Conservation (phyloP, 1,284 basidiomycete species). For the Sparassis latifolia region DNA sequence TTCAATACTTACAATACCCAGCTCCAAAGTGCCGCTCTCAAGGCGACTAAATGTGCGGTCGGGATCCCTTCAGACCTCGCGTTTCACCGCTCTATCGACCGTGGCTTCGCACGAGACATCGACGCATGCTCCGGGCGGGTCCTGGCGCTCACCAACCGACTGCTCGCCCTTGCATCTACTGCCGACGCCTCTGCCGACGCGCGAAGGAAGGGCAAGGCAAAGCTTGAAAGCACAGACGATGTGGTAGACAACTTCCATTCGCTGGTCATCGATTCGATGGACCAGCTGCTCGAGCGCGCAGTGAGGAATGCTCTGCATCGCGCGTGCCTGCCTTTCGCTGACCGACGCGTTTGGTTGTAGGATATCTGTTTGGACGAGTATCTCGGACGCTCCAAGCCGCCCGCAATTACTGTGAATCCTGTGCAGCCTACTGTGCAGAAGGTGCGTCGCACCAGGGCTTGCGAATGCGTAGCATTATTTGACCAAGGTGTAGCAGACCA, state of each 20-base stretch:
- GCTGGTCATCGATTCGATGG: constrained; percentile 78
- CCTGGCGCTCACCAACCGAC: constrained; percentile 54
- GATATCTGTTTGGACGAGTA: constrained; percentile 80
- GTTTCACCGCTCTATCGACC: constrained; percentile 83
- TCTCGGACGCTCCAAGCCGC: constrained; percentile 64
- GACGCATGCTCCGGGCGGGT: constrained; percentile 58
- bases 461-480: neutral
- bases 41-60: constrained; percentile 53
- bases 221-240: constrained; percentile 67
- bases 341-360: constrained; percentile 28
- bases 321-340: neutral
- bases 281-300: constrained; percentile 79
- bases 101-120: constrained; percentile 57
- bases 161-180: constrained; percentile 50
- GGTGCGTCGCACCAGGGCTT: constrained; percentile 14
- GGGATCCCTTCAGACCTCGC: constrained; percentile 62
- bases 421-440: constrained; percentile 21
- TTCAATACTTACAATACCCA: constrained; percentile 41
- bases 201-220: constrained; percentile 43
- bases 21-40: constrained; percentile 53
- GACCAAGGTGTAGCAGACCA: constrained; percentile 7
- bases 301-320: constrained; percentile 36
- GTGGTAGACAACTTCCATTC: constrained; percentile 76
- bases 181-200: constrained; percentile 25
- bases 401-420: constrained; percentile 52